Percentiles rank a stretch among this genome's conserved stretches.
Conservation (phyloP, 1,139 yeast species). For the Hanseniaspora uvarum region DNA sequence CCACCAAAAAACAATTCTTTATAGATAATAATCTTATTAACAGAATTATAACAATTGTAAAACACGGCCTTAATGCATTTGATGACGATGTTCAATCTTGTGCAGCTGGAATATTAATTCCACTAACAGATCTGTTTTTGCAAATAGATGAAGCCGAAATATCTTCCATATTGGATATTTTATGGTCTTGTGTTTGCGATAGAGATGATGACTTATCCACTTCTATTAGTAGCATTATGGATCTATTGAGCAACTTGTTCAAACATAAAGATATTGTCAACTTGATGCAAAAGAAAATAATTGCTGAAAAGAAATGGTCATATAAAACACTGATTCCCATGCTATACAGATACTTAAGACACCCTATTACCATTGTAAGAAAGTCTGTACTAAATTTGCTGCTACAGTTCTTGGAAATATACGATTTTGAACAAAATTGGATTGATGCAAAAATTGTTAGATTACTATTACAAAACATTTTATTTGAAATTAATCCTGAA, state of each 20-base stretch:
- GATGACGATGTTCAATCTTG: constrained; percentile 98
- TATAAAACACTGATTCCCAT: constrained; percentile 79
- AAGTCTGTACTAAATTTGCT: constrained; percentile 78
- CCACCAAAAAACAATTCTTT: constrained; percentile 73
- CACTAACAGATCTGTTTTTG: constrained; percentile 79
- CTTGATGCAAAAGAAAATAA: constrained; percentile 55
- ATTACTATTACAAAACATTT: constrained; percentile 71
- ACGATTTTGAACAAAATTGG: constrained; percentile 69
- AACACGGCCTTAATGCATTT: constrained; percentile 71
- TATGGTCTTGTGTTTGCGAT: constrained; percentile 81
- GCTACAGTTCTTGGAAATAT: constrained; percentile 60
- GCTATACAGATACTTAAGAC: constrained; percentile 84
- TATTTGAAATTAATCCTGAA: constrained; percentile 76
- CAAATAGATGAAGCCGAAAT: constrained; percentile 50
- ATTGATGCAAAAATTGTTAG: constrained; percentile 62
- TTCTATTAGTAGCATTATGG: constrained; percentile 94
- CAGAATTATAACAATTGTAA: constrained; percentile 70
- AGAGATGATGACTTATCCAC: constrained; percentile 87
- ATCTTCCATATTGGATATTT: constrained; percentile 56
- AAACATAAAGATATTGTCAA: constrained; percentile 68
- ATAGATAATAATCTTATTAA: constrained; percentile 51
- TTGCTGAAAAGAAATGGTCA: constrained; percentile 38
- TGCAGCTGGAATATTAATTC: constrained; percentile 85
- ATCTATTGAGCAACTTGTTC: constrained; percentile 76
- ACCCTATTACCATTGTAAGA: constrained; percentile 85